phyloP scores from a whole-genome alignment of 1,139 yeast species.

The Taphrina communis region DNA sequence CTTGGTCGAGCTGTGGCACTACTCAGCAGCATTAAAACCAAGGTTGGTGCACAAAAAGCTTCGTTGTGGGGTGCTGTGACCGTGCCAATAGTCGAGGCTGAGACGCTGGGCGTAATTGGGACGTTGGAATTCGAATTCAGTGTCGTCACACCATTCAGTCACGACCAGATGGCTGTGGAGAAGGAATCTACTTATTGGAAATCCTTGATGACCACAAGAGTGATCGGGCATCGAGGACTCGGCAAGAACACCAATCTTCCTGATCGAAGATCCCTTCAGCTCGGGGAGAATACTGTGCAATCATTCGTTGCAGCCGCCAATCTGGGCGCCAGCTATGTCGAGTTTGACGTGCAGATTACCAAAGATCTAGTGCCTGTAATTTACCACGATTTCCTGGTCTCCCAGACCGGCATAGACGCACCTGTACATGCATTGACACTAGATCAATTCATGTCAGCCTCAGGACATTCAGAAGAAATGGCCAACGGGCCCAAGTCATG shows the following conservation, averaged over 20 bases:
- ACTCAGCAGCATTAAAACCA: conserved; percentile 66
- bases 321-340: conserved; percentile 75
- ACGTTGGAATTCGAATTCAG: conserved; percentile 75
- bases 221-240: conserved; percentile 94
- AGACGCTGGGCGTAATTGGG: conserved; percentile 77
- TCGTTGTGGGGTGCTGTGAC: conserved; percentile 71
- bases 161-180: conserved; percentile 69
- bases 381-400: conserved; percentile 92
- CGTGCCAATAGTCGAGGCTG: conserved; percentile 77
- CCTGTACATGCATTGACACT: conserved; percentile 93
- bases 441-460: conserved; percentile 81
- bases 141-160: conserved; percentile 73
- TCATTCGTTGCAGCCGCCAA: conserved; percentile 97
- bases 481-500: conserved; percentile 22
- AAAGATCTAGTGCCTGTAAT: conserved; percentile 91
- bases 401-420: conserved; percentile 94
- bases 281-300: conserved; percentile 95
- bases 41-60: conserved; percentile 72
- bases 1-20: conserved; percentile 88
- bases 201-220: conserved; percentile 76
- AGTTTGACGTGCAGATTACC: conserved; percentile 96
- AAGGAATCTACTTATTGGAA: conserved; percentile 91
- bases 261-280: conserved; percentile 75
- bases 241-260: conserved; percentile 70
- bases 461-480: conserved; percentile 46